These are phyloP conservation scores for Globisporangium carolinianum DNA, from an alignment of 352 stramenopile genomes.

Conservation along the genomic window DNA sequence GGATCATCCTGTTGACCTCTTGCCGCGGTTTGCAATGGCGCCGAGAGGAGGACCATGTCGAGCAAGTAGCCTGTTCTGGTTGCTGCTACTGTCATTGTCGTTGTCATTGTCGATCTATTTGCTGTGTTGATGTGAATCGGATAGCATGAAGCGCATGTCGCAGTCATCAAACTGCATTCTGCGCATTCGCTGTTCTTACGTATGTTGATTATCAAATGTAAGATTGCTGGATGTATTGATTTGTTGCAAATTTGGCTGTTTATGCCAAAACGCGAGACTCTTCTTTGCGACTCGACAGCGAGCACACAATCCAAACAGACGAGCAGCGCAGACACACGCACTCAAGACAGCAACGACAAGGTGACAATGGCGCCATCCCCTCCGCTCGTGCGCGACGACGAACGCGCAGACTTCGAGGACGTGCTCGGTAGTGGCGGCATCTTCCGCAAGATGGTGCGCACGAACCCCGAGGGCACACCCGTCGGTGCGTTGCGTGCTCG, in stretches of 20 bases:
- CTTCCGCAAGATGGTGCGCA: slow-evolving; percentile 55
- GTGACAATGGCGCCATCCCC: background rate
- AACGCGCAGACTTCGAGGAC: slow-evolving; percentile 64
- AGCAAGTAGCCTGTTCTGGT: slow-evolving; percentile 86
- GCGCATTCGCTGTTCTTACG: no score
- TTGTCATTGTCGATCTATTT: slow-evolving; percentile 14
- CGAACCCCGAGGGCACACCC: slow-evolving; percentile 52
- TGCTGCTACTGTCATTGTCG: background rate
- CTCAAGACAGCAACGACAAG: no score
- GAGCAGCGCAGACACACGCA: no score
- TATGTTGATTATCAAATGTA: no score
- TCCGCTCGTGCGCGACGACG: slow-evolving; percentile 17
- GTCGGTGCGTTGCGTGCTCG: slow-evolving; percentile 24
- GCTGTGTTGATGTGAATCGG: no score
- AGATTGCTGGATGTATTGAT: no score
- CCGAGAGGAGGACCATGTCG: slow-evolving; percentile 90
- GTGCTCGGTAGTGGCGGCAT: slow-evolving; percentile 74
- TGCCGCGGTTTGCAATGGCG: slow-evolving; percentile 91
- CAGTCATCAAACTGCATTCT: no score
- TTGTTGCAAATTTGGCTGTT: no score
- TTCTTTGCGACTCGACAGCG: no score
- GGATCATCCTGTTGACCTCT: slow-evolving; percentile 97
- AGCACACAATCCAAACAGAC: no score
- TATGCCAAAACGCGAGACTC: no score
- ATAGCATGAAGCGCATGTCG: no score